Conservation (phyloP, 306 rosid species). For the Corylus americana region DNA sequence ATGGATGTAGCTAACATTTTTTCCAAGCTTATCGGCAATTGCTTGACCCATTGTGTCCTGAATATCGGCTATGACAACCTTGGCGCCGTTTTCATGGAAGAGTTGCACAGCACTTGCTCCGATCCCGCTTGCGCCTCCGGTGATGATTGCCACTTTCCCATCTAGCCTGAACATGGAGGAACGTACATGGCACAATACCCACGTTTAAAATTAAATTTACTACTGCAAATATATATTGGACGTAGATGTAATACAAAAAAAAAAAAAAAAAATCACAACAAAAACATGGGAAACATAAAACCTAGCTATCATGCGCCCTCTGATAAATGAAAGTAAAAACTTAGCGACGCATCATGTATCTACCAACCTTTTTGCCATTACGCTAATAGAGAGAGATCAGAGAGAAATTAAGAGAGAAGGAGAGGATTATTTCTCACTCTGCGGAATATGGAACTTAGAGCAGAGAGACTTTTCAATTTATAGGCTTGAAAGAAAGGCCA, state of each 20-base stretch:
- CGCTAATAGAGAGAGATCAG: background rate
- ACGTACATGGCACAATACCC: background rate
- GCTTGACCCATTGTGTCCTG: conserved; percentile 36
- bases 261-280: no score
- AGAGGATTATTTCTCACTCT: background rate
- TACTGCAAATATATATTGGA: no score
- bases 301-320: no score
- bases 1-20: conserved; percentile 28
- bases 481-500: no score
- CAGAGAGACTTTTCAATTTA: no score
- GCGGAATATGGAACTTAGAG: no score
- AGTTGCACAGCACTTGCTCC: conserved; percentile 34
- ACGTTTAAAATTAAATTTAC: background rate
- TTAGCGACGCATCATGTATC: background rate
- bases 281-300: no score
- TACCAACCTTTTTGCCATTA: background rate
- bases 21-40: conserved; percentile 29
- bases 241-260: no score
- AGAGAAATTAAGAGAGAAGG: background rate
- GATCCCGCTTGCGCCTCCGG: conserved; percentile 48
- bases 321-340: background rate
- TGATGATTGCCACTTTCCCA: conserved; percentile 40
- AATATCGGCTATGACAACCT: conserved; percentile 37
- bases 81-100: conserved; percentile 37
- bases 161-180: conserved; percentile 14